These are phyloP conservation scores for Cladorrhinum sp. DNA, from an alignment of 2,329 filamentous ascomycete species.

Conservation along the genomic window DNA sequence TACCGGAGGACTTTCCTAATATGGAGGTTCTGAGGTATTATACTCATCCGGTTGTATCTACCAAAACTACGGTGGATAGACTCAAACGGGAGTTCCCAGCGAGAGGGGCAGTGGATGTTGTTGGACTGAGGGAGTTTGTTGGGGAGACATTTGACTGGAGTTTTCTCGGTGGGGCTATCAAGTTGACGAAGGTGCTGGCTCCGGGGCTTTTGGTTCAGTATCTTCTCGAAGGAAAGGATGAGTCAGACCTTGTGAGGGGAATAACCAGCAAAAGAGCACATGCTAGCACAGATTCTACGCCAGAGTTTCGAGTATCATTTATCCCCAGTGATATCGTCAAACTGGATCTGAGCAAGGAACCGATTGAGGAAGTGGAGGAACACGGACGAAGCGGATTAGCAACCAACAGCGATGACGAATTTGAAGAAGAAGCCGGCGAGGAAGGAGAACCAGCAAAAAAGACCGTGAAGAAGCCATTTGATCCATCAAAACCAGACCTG, in stretches of 20 bases:
- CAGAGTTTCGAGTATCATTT: slow-evolving; percentile 77
- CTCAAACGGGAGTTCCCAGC: slow-evolving; percentile 56
- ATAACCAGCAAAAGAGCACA: slow-evolving; percentile 69
- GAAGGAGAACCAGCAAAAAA: slow-evolving; percentile 24
- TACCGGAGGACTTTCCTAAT: slow-evolving; percentile 81
- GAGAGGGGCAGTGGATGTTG: slow-evolving; percentile 62
- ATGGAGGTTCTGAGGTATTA: slow-evolving; percentile 80
- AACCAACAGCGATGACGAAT: slow-evolving; percentile 65
- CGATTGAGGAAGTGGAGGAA: slow-evolving; percentile 53
- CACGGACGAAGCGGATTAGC: slow-evolving; percentile 54
- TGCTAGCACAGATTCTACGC: slow-evolving; percentile 68
- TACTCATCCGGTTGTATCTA: slow-evolving; percentile 79
- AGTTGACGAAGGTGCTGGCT: slow-evolving; percentile 77
- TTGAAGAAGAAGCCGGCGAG: slow-evolving; percentile 35
- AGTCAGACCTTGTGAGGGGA: slow-evolving; percentile 56
- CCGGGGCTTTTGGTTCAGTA: slow-evolving; percentile 69
- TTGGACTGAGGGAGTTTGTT: slow-evolving; percentile 69
- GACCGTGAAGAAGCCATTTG: slow-evolving; percentile 47
- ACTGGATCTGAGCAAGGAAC: slow-evolving; percentile 71
- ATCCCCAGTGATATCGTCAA: slow-evolving; percentile 73
- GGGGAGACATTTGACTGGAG: slow-evolving; percentile 84
- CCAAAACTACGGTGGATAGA: slow-evolving; percentile 51
- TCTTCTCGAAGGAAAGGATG: slow-evolving; percentile 48
- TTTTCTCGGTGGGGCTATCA: slow-evolving; percentile 72
- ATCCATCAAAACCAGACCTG: slow-evolving; percentile 63